Evolutionary conservation across 345 rosid genomes (phyloP), one percentile per base, ranked within the genome.

Genomic region (Hypericum perforatum): DNA sequence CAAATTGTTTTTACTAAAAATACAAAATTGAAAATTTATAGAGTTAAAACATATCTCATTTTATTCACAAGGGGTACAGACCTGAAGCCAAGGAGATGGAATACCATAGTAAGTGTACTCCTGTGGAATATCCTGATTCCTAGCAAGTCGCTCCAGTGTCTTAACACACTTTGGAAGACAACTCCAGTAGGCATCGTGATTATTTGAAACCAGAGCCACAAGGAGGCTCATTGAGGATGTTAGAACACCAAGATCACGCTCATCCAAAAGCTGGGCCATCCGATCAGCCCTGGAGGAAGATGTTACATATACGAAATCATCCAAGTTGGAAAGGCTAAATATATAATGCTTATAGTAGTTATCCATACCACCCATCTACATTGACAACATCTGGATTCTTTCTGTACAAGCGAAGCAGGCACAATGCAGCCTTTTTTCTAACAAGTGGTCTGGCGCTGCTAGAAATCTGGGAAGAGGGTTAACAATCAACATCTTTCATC

Each of bases 31-130:
- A 22, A 22, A 22, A 22, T 1, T 22, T 22, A 22, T 22, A 22
- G 32, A 4, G 32, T 22, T 22, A 22, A 22, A 22, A 22, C 32
- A 22, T 22, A 22, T 22, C 32, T 22, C 32, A 22, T 22, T 22
- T 1, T 22, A 22, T 22, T 22, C 39, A 37, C 58, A 37, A 29
- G 9, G 16, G 10, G 54, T 15, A 66, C 74, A 73, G 52, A 87
- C 99, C 99, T 94, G 99, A 64, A 94, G 95, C 99, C 99, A 94
- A 13, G 99, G 99, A 63, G 99, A 80, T 53, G 99, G 97, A 66
- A 94, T 94, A 56, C 99, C 97, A 74, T 94, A 94, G 73, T 94
- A 94, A 56, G 97, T 94, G 75, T 94, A 94, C 63, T 94, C 99
- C 70, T 94, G 99, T 45, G 99, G 99, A 56, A 94, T 77, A 61